Percentiles rank a stretch among this genome's conserved stretches.
Evolutionary conservation across 768 basidiomycete species (phyloP).

Genomic region (Pleurotus citrinopileatus): DNA sequence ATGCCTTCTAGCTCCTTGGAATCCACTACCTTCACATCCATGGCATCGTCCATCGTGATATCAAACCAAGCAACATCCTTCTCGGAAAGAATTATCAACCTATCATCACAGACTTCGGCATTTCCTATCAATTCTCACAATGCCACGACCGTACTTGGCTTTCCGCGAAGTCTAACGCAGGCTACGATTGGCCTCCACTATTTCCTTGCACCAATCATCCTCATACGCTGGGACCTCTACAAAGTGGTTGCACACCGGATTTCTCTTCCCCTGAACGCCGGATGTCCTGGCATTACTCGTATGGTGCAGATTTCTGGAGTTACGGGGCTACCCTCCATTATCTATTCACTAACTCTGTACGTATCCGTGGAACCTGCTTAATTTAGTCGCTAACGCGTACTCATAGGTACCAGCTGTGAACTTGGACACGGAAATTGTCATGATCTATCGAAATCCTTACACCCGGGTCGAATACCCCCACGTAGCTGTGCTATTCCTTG

Average conservation of each 20-base stretch:
- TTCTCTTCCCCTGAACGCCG: background rate
- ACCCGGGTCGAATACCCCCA: background rate
- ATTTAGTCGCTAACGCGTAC: background rate
- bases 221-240: background rate
- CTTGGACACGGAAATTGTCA: background rate
- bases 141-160: background rate
- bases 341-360: background rate
- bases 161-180: background rate
- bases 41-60: conserved; percentile 91
- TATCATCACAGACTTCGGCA: conserved; percentile 10
- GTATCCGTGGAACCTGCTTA: background rate
- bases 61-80: conserved; percentile 98
- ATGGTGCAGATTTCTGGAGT: conserved; percentile 5
- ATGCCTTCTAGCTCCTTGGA: background rate
- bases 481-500: background rate
- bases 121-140: conserved; percentile 3
- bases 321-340: background rate
- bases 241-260: background rate
- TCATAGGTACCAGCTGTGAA: background rate
- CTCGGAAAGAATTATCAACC: conserved; percentile 32
- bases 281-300: background rate
- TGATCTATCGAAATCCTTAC: background rate
- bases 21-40: conserved; percentile 7
- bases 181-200: background rate
- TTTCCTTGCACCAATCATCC: background rate